Conservation (phyloP, 371 early-diverging fungal species). For the Mucor velutinosus region DNA sequence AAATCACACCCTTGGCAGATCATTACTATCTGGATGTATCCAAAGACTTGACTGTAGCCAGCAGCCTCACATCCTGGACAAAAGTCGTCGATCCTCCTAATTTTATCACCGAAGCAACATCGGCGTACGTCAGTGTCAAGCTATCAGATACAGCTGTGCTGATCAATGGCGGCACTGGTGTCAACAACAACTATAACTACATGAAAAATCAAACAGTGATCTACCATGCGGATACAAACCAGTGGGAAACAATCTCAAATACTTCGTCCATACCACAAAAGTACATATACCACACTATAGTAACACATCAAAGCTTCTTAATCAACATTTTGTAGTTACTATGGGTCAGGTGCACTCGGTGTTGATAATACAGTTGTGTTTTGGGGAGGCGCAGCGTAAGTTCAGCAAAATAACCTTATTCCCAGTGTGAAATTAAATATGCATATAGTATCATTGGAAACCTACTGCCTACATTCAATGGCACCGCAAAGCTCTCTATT, state of each 20-base stretch:
- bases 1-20: slow-evolving; percentile 1
- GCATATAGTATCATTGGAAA: background rate
- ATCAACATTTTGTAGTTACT: slow-evolving; percentile 7
- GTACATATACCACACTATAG: background rate
- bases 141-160: slow-evolving; percentile 4
- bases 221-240: slow-evolving; percentile 10
- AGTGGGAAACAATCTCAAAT: slow-evolving; percentile 10
- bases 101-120: slow-evolving; percentile 2
- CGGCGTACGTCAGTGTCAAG: slow-evolving; percentile 11
- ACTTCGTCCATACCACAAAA: slow-evolving; percentile 7
- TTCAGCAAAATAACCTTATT: background rate
- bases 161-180: slow-evolving; percentile 15
- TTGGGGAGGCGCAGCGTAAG: slow-evolving; percentile 13
- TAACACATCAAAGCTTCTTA: background rate
- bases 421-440: background rate
- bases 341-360: slow-evolving; percentile 11
- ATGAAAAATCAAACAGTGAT: slow-evolving; percentile 14
- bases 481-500: slow-evolving; percentile 3
- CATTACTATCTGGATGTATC: slow-evolving; percentile 13
- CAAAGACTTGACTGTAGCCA: slow-evolving; percentile 3
- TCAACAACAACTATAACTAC: background rate
- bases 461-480: slow-evolving; percentile 1
- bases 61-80: background rate
- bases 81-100: background rate
- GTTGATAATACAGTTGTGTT: slow-evolving; percentile 5